Conservation (phyloP, 352 stramenopile species). For the Phytophthora europaea region DNA sequence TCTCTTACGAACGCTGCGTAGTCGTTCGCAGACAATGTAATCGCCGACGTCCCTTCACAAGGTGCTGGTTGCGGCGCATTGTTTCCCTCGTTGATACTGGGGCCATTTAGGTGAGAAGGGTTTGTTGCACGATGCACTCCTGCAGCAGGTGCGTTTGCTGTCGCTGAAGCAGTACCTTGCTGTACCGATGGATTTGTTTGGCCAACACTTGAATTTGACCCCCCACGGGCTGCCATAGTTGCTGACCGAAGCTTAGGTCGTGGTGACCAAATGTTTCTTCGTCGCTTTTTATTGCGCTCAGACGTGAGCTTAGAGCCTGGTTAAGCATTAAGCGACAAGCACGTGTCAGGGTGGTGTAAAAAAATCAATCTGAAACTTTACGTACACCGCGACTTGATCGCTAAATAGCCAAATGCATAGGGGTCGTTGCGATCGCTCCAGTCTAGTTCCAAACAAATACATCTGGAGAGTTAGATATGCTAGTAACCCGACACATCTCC, state of each 20-base stretch:
- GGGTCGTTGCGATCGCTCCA: conserved; percentile 68
- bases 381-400: conserved; percentile 59
- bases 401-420: conserved; percentile 57
- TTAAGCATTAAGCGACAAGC: conserved; percentile 1
- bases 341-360: conserved; percentile 14
- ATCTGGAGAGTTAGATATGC: background rate
- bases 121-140: background rate
- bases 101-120: background rate
- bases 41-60: conserved; percentile 5
- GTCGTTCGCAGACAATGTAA: conserved; percentile 20
- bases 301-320: conserved; percentile 24
- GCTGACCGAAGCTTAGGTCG: conserved; percentile 31
- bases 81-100: conserved; percentile 5
- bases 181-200: background rate
- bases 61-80: background rate
- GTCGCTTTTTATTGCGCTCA: conserved; percentile 34
- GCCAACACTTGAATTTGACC: conserved; percentile 3
- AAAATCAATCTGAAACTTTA: background rate
- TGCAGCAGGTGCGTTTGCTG: conserved; percentile 1
- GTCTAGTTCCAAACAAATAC: conserved; percentile 38
- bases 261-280: conserved; percentile 25
- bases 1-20: conserved; percentile 50
- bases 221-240: conserved; percentile 15
- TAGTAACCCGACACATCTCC: background rate
- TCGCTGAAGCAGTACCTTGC: conserved; percentile 4